Conservation (phyloP, 2,329 filamentous ascomycete species). For the Tolypocladium tundrense region DNA sequence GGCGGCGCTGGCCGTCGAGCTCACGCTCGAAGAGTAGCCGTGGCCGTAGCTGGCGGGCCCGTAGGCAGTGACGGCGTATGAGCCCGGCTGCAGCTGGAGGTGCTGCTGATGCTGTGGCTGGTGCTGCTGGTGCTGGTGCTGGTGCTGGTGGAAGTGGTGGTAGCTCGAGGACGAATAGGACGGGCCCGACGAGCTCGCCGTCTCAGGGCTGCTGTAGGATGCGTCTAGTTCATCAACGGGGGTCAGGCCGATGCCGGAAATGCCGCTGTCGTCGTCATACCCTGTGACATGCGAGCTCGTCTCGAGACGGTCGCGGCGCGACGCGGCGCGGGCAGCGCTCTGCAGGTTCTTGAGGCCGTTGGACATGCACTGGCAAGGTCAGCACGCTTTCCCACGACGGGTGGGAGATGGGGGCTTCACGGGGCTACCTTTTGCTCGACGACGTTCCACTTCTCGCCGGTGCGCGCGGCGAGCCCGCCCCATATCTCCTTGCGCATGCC, state of each 20-base stretch:
- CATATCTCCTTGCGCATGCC: slow-evolving; percentile 72
- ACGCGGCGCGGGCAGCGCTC: slow-evolving; percentile 54
- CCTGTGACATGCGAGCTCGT: slow-evolving; percentile 25
- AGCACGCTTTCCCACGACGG: not conserved
- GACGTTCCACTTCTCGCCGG: slow-evolving; percentile 76
- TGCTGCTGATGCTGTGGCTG: slow-evolving; percentile 12
- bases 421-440: slow-evolving; percentile 50
- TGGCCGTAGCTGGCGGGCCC: slow-evolving; percentile 17
- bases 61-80: slow-evolving; percentile 4
- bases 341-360: slow-evolving; percentile 75
- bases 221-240: slow-evolving; percentile 49
- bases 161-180: slow-evolving; percentile 9
- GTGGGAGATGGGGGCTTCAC: not conserved
- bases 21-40: slow-evolving; percentile 45
- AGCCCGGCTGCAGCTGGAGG: slow-evolving; percentile 15
- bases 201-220: slow-evolving; percentile 46
- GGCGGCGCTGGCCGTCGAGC: slow-evolving; percentile 30
- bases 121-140: slow-evolving; percentile 14
- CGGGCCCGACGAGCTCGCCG: slow-evolving; percentile 25
- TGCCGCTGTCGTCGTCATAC: slow-evolving; percentile 62
- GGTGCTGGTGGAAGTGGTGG: slow-evolving; percentile 17
- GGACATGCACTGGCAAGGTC: slow-evolving; percentile 54
- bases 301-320: slow-evolving; percentile 54
- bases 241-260: slow-evolving; percentile 51
- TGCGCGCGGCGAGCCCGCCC: slow-evolving; percentile 58